phyloP scores from a whole-genome alignment of 1,284 basidiomycete genomes.

The Schizophyllum amplum region DNA sequence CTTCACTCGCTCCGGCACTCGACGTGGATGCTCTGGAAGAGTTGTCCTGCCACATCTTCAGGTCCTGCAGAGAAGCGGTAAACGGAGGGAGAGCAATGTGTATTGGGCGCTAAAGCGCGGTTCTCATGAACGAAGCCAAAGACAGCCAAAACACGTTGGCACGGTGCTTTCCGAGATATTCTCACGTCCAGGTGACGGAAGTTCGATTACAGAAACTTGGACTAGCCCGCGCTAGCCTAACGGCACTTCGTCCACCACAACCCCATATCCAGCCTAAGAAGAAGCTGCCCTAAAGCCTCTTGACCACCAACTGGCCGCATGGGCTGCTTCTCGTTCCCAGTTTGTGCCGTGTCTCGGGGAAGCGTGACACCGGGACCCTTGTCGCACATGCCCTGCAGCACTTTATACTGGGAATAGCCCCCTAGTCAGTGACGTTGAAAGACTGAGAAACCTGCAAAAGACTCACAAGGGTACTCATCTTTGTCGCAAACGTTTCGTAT shows the following conservation, averaged over 20 bases:
- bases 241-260: slow-evolving; percentile 36
- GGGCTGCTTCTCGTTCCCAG: slow-evolving; percentile 17
- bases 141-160: too few species aligned
- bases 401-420: slow-evolving; percentile 24
- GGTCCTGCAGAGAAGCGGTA: too few species aligned
- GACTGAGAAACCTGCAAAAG: too few species aligned
- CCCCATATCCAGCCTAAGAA: slow-evolving; percentile 35
- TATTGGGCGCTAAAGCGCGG: too few species aligned
- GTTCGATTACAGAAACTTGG: too few species aligned
- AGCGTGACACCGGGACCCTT: slow-evolving; percentile 22
- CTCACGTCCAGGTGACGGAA: too few species aligned
- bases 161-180: too few species aligned
- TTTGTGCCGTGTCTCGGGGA: slow-evolving; percentile 16
- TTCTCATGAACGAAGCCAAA: too few species aligned
- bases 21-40: background rate
- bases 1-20: background rate
- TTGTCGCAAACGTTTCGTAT: slow-evolving; percentile 44
- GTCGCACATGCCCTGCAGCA: slow-evolving; percentile 35
- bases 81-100: too few species aligned
- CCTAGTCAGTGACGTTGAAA: background rate
- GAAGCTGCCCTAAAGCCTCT: slow-evolving; percentile 39
- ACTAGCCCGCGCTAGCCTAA: too few species aligned
- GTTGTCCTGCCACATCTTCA: too few species aligned
- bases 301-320: slow-evolving; percentile 33
- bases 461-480: slow-evolving; percentile 53